Conservation (phyloP, 2,329 filamentous ascomycete species). For the Westerdykella sp. region DNA sequence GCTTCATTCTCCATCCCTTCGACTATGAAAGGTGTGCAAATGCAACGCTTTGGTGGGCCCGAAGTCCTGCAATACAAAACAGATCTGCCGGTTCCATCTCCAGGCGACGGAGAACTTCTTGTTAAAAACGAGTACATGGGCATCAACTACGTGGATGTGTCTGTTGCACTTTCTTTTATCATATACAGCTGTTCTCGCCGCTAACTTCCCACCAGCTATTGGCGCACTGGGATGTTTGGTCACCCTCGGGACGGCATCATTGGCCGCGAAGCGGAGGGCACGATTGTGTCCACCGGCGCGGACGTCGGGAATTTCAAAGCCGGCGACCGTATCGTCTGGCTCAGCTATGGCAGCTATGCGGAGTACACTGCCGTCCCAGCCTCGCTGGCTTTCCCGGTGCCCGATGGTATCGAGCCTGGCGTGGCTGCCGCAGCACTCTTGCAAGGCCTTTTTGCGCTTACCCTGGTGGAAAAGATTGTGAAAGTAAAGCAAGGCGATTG, state of each 20-base stretch:
- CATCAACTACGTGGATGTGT: constrained; percentile 80
- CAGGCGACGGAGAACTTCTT: constrained; percentile 59
- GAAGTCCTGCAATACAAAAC: constrained; percentile 63
- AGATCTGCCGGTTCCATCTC: constrained; percentile 61
- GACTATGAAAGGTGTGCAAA: constrained; percentile 63
- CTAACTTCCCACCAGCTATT: constrained; percentile 1
- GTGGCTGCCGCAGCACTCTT: no score
- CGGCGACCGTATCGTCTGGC: no score
- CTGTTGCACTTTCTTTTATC: constrained; percentile 61
- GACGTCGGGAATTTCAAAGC: no score
- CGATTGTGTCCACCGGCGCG: constrained; percentile 52
- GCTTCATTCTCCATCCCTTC: constrained; percentile 38
- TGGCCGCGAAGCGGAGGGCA: constrained; percentile 68
- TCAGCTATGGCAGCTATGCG: no score
- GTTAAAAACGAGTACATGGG: constrained; percentile 69
- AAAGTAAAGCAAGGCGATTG: constrained; percentile 55
- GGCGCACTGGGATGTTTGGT: constrained; percentile 2
- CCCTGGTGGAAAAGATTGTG: no score
- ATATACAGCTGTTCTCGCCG: constrained; percentile 39
- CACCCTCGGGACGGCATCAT: not conserved
- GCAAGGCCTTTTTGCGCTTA: no score
- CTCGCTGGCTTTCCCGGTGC: no score
- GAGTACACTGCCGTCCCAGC: no score
- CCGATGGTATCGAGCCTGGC: no score
- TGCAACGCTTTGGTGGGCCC: constrained; percentile 61